Base-by-base conservation (phyloP, 441 rosid species). In the Flueggea neowawraea region DNA sequence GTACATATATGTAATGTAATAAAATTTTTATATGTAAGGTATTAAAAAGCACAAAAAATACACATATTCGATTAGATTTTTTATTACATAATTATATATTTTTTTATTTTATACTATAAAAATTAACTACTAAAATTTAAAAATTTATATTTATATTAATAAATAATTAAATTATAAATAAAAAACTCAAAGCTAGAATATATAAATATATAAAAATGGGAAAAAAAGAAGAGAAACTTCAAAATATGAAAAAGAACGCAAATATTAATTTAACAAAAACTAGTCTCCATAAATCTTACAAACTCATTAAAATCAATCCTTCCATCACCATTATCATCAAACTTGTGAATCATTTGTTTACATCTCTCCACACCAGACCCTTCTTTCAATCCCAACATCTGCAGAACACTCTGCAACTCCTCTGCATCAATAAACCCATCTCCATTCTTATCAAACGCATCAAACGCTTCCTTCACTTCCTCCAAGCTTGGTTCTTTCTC, bases 361-460 rank as follows among this genome's bases (percentile, higher is more conserved):
- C 91, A 88, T 17, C 67, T 74, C 48, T 57, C 75, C 52, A 73
- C 22, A 57, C 63, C 60, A 22, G 41, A 53, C 48, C 84, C 83
- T 61, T 77, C 80, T 56, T 57, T 74, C 32, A 80, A 69, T 36
- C 82, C 86, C 81, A 85, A 76, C 22, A 41, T 22, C n/a, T 12
- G 16, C 12, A 85, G 64, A 41, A 83, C 81, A 60, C 82, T 83
- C 75, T 74, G 89, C 82, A 88, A 60, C 75, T 88, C 91, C 45
- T 9, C 28, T 6, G 80, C 82, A 56, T 80, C 89, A 54, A 88
- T 75, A 59, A 82, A 83, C 33, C 88, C 88, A 68, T 88, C 89
- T 66, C 65, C 66, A 62, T 88, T 82, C 68, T 59, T 68, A 69
- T 88, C 91, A 56, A 83, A 88, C 60, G 83, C 90, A 28, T 67